Conservation (phyloP, 2,329 filamentous ascomycete genomes). For the Alternaria angustiovoidea region DNA sequence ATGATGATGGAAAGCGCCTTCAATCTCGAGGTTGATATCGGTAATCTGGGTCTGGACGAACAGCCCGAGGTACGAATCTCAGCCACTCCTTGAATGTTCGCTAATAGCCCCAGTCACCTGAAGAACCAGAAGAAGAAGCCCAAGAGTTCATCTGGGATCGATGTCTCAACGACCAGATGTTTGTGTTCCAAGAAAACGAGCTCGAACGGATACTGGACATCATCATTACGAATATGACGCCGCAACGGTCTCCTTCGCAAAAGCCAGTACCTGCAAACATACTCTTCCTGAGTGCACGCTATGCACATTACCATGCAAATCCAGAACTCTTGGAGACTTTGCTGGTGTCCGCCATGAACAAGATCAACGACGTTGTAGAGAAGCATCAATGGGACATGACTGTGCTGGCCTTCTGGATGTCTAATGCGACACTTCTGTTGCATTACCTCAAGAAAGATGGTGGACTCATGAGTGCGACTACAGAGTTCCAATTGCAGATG, state of each 20-base stretch:
- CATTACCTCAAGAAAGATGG: slow-evolving; percentile 97
- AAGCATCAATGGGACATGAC: slow-evolving; percentile 99
- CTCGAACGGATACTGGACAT: slow-evolving; percentile 92
- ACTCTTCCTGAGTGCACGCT: slow-evolving; percentile 92
- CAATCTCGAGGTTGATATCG: slow-evolving; percentile 94
- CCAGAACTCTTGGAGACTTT: slow-evolving; percentile 82
- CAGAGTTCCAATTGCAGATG: slow-evolving; percentile 90
- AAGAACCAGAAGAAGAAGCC: slow-evolving; percentile 86
- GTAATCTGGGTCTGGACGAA: slow-evolving; percentile 94
- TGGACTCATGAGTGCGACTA: slow-evolving; percentile 80
- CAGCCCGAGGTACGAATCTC: slow-evolving; percentile 77
- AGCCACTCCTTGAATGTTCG: slow-evolving; percentile 23
- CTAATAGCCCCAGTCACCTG: slow-evolving; percentile 52
- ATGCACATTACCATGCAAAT: slow-evolving; percentile 95
- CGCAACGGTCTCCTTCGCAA: slow-evolving; percentile 92
- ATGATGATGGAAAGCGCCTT: slow-evolving; percentile 99
- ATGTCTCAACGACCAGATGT: slow-evolving; percentile 98
- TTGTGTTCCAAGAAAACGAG: slow-evolving; percentile 96
- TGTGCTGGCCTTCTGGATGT: slow-evolving; percentile 98
- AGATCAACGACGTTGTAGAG: slow-evolving; percentile 97
- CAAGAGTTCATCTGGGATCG: slow-evolving; percentile 96
- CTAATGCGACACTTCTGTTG: slow-evolving; percentile 91
- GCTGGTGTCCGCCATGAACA: slow-evolving; percentile 86
- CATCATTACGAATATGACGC: slow-evolving; percentile 97
- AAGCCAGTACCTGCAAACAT: slow-evolving; percentile 98